Percentiles rank a stretch among this genome's conserved stretches.
phyloP scores from a whole-genome alignment of 2,329 filamentous ascomycete genomes.

The Fusarium incarnatum region DNA sequence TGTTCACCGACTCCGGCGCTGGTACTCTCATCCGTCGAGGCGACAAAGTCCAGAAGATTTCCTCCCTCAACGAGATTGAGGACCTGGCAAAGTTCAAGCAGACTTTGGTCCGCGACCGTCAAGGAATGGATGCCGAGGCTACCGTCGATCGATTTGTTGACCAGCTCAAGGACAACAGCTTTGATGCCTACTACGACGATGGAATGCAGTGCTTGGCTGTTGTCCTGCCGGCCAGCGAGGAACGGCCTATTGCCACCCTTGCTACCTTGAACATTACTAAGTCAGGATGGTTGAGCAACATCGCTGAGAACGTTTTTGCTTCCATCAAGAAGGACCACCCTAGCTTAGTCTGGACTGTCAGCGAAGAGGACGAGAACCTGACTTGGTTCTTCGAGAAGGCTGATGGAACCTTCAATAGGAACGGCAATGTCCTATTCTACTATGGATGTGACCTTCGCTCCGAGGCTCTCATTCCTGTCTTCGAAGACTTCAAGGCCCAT shows the following conservation, averaged over 20 bases:
- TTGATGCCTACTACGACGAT: conserved; percentile 95
- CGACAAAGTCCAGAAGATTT: conserved; percentile 84
- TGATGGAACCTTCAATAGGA: conserved; percentile 86
- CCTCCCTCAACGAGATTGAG: conserved; percentile 77
- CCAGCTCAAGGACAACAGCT: conserved; percentile 78
- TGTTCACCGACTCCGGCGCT: conserved; percentile 95
- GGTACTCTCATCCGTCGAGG: conserved; percentile 93
- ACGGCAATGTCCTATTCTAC: conserved; percentile 95
- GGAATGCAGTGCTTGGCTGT: conserved; percentile 92
- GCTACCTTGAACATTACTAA: conserved; percentile 94
- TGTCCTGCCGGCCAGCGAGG: conserved; percentile 78
- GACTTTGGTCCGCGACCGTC: conserved; percentile 82
- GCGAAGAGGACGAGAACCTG: conserved; percentile 94
- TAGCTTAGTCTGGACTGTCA: conserved; percentile 95
- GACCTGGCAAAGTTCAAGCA: conserved; percentile 83
- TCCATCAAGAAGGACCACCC: conserved; percentile 94
- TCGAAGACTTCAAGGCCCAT: conserved; percentile 73
- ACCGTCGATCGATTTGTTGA: conserved; percentile 90
- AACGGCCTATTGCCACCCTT: conserved; percentile 79
- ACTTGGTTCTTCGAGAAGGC: conserved; percentile 99
- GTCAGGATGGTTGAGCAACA: conserved; percentile 92
- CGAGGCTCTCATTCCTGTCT: conserved; percentile 80
- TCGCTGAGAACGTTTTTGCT: conserved; percentile 94
- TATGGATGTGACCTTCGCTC: conserved; percentile 86
- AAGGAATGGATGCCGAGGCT: conserved; percentile 82